Percentiles rank a stretch among this genome's conserved stretches.
Conservation (phyloP, 2,329 filamentous ascomycete genomes). For the Epicoccum sorghinum region DNA sequence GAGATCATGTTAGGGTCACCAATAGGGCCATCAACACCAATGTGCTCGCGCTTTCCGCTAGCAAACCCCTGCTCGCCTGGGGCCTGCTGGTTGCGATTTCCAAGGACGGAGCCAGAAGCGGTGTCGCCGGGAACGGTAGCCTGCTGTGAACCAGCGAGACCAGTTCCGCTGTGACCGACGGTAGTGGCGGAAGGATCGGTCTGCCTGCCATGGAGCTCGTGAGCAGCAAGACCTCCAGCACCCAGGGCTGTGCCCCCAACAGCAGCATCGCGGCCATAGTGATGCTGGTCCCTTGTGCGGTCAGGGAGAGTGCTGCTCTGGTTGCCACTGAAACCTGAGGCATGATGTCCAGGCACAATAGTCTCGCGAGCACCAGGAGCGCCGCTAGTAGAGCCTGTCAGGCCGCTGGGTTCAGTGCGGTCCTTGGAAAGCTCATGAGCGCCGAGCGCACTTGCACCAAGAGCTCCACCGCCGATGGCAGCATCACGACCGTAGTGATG, state of each 20-base stretch:
- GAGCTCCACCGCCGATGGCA: constrained; percentile 37
- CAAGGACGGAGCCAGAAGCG: neutral
- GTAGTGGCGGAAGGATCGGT: neutral
- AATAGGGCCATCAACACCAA: constrained; percentile 41
- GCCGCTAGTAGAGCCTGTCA: neutral
- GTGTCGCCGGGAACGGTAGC: constrained; percentile 10
- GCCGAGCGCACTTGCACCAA: constrained; percentile 39
- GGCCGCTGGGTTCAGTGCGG: neutral
- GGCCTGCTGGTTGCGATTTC: constrained; percentile 6
- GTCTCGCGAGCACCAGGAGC: neutral
- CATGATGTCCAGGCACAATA: neutral
- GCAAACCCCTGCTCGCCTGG: neutral
- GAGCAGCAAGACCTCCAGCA: constrained; percentile 35
- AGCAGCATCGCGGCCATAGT: constrained; percentile 34
- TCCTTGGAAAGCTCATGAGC: constrained; percentile 8
- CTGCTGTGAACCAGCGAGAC: constrained; percentile 8
- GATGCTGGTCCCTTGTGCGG: constrained; percentile 21
- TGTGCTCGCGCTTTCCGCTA: constrained; percentile 31
- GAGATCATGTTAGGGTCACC: constrained; percentile 32
- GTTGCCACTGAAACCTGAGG: neutral
- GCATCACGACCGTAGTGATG: constrained; percentile 36
- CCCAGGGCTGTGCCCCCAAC: constrained; percentile 37
- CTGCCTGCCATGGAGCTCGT: constrained; percentile 30
- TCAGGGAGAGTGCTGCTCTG: constrained; percentile 10
- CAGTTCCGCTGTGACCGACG: neutral